Evolutionary conservation across 441 rosid species (phyloP), one percentile per base, ranked within the genome.

Genomic region (Gossypium schwendimanii): DNA sequence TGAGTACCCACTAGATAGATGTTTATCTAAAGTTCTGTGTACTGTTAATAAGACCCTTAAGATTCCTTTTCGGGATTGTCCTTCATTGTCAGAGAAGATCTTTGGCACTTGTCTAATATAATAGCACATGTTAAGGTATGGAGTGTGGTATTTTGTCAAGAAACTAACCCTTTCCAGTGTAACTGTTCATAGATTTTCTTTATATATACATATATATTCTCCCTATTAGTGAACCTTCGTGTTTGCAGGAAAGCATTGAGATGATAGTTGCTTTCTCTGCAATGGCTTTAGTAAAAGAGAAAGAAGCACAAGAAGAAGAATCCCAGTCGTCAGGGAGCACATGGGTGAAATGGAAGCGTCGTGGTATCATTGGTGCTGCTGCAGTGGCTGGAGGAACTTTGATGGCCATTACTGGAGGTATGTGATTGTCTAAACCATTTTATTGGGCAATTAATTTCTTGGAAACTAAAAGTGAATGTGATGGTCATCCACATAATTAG

Each of bases 341-440:
- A 63, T 86, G 90, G 97, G 87, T 84, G 20, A 88, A 89, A 78
- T 91, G 97, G 98, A 94, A 88, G 86, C 98, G 91, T 54, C 93
- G 96, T 68, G 94, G 98, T 63, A 91, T 92, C 77, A 87, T 91
- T 74, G 97, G 99, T 72, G 97, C 96, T 21, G 99, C 97, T 81
- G 99, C 99, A 59, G 47, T 94, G 71, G 88, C 97, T 44, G 99
- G 99, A 79, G 99, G 98, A 57, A 77, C 99, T 69, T 80, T 94
- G 81, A 76, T 92, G 98, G 99, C 97, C 76, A 81, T 94, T 78
- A 92, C 99, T 58, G 98, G 98, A n/a, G 98, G 99, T 92, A 87
- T 57, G 78, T 60, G 2, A 31, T 57, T 60, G 58, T 72, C 62
- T 10, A 59, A 31, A 20, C 59, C 10, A 0, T 64, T 59, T 71